Evolutionary conservation across 164 flowering plant genomes (phyloP), one percentile per base, ranked within the genome.

Genomic region (Litsea cubeba): DNA sequence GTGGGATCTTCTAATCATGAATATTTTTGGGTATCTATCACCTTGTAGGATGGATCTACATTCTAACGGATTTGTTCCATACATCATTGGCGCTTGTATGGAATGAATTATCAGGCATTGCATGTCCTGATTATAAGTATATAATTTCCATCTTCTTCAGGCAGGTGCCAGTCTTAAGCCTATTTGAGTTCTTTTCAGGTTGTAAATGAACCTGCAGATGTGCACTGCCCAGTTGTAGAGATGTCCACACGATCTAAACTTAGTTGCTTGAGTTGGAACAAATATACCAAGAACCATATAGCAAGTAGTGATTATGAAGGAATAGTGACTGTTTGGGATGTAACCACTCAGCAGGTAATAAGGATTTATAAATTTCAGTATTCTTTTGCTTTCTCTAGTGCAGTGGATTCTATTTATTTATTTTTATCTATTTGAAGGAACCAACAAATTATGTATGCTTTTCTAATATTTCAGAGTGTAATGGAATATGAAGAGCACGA

Each of bases 401-500:
- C 17, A 54, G 46, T 35, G 64, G 40, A 62, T 23, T 40, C 46
- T 18, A 32, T 71, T 63, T 32, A 10, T 15, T 15, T 69, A n/a
- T n/a, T 46, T 2, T 60, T 10, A 54, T 54, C 60, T 18, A 54
- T 54, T 54, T 54, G 60, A 54, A 54, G 17, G 5, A 54, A 54
- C 5, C 60, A 54, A 54, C 60, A 54, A 54, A 12, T 54, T 54
- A 14, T 35, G 46, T 70, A 70, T 57, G 10, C 40, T 60, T 57
- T 68, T 54, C 12, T 54, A 35, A 6, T 64, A 35, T 58, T 71
- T 25, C 83, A 96, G 99, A 92, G 98, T 87, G 84, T 94, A 60
- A 92, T 92, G 95, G 98, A 94, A 79, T 96, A 92, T 79, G 98
- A 96, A 81, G 99, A 96, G 82, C 99, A 94, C 79, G 99, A 96